Percentiles rank a stretch among this genome's conserved stretches.
These are phyloP conservation scores for Gentiana macrophylla DNA, from an alignment of 257 asterid genomes.

Conservation along the genomic window DNA sequence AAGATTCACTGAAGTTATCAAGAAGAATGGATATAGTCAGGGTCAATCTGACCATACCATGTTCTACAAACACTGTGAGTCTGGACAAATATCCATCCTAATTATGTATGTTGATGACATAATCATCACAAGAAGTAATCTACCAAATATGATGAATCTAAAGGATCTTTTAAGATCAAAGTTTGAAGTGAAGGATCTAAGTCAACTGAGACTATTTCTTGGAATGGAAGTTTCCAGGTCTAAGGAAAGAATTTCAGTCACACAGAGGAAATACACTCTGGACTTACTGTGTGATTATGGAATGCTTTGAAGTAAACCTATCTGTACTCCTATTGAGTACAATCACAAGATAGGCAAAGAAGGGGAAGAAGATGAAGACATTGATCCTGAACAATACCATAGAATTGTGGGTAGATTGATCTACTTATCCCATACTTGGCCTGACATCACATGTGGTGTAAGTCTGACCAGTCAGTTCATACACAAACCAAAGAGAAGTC, in stretches of 20 bases:
- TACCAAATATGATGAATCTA: neutral
- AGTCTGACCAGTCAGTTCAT: constrained; percentile 2
- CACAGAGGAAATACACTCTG: neutral
- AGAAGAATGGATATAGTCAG: neutral
- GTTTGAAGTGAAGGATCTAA: too few species aligned
- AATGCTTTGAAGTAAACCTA: neutral
- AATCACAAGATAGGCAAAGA: neutral
- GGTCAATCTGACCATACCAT: neutral
- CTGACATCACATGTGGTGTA: fast-evolving
- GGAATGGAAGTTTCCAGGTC: neutral
- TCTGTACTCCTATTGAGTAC: too few species aligned
- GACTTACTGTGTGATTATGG: neutral
- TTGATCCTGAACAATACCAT: neutral
- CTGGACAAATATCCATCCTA: neutral
- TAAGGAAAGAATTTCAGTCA: neutral
- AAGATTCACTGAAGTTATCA: neutral
- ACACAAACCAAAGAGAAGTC: neutral
- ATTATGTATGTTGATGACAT: constrained; percentile 1
- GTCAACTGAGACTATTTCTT: neutral
- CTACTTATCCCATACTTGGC: neutral
- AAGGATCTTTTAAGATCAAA: too few species aligned
- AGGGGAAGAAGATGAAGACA: neutral
- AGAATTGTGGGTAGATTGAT: neutral
- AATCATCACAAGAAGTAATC: neutral
- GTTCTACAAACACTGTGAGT: neutral